Evolutionary conservation across 2,329 filamentous ascomycete species (phyloP).

Genomic region (Fusarium abutilonis): DNA sequence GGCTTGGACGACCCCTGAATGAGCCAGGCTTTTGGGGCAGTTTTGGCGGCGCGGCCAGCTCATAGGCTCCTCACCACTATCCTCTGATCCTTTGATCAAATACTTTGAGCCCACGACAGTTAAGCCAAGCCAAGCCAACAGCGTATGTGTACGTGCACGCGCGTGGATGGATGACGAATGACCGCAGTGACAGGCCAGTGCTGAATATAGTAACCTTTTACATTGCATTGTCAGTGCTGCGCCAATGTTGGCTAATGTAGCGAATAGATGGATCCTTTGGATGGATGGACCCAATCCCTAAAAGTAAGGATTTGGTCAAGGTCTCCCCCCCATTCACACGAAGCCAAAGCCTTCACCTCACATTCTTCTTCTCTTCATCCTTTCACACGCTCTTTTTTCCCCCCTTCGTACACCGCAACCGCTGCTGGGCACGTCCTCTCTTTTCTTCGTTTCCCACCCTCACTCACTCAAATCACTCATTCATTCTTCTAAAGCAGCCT

Average conservation of each 20-base stretch:
- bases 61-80: constrained; percentile 24
- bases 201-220: constrained; percentile 5
- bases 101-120: neutral
- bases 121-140: neutral
- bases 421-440: constrained; percentile 52
- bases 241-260: neutral
- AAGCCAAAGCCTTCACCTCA: constrained; percentile 32
- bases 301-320: constrained; percentile 15
- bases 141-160: neutral
- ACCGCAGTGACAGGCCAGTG: neutral
- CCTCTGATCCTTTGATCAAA: constrained; percentile 27
- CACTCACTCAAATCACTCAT: constrained; percentile 5
- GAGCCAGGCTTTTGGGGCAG: neutral
- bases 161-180: neutral
- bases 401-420: constrained; percentile 34
- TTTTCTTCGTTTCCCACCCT: constrained; percentile 40
- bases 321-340: constrained; percentile 36
- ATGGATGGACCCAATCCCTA: neutral
- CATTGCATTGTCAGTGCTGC: neutral
- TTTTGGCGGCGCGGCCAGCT: neutral
- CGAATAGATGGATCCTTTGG: neutral
- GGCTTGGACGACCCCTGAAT: constrained; percentile 32
- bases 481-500: constrained; percentile 36
- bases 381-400: constrained; percentile 35
- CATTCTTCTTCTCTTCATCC: constrained; percentile 38